These are phyloP conservation scores for Pilasporangium apinafurcum DNA, from an alignment of 352 stramenopile genomes.

Conservation along the genomic window DNA sequence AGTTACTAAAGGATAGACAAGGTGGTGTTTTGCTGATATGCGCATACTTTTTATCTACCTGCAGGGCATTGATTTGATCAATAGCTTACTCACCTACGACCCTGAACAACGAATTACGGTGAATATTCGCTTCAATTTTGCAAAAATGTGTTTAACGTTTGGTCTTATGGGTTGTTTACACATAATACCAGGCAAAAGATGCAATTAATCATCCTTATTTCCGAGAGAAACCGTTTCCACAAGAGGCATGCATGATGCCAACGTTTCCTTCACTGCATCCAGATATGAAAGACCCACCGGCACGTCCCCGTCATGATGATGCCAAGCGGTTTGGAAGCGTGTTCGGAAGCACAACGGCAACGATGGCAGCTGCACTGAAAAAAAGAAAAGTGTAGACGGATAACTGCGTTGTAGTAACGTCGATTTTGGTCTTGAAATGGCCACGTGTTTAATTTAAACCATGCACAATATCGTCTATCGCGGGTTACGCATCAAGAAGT, in stretches of 20 bases:
- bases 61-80: conserved; percentile 38
- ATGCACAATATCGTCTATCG: no score
- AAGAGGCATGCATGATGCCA: conserved; percentile 54
- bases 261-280: conserved; percentile 52
- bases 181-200: conserved; percentile 20
- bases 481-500: conserved; percentile 38
- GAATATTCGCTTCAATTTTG: neutral
- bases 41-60: conserved; percentile 19
- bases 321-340: conserved; percentile 6
- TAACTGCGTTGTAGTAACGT: no score
- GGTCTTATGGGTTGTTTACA: neutral
- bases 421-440: conserved; percentile 4
- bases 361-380: neutral
- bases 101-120: conserved; percentile 42
- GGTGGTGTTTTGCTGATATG: neutral
- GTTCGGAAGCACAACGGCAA: neutral
- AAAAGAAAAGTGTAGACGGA: no score
- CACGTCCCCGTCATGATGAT: conserved; percentile 2
- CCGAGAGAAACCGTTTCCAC: conserved; percentile 51
- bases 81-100: conserved; percentile 46
- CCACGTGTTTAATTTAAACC: conserved; percentile 6
- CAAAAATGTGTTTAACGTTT: neutral
- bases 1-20: neutral
- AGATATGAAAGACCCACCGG: conserved; percentile 21
- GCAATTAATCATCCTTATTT: conserved; percentile 57